These are phyloP conservation scores for Microstegium vimineum DNA, from an alignment of 176 grass and related monocot genomes.

Conservation along the genomic window DNA sequence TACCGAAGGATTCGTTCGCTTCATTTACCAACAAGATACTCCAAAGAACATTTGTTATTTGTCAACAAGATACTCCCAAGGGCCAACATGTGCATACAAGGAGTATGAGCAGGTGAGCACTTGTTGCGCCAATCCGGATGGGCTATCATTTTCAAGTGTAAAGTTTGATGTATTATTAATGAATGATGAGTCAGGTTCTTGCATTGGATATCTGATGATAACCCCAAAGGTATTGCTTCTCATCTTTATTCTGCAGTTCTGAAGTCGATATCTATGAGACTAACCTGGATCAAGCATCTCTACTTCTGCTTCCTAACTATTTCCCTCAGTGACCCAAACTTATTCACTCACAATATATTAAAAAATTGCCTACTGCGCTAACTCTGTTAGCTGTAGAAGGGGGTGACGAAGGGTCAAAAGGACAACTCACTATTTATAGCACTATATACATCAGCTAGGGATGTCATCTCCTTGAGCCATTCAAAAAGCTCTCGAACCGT, in stretches of 20 bases:
- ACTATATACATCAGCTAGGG: conserved; percentile 38
- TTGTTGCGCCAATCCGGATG: neutral
- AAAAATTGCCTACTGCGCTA: conserved; percentile 15
- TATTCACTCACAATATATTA: neutral
- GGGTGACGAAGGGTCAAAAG: neutral
- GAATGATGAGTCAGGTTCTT: neutral
- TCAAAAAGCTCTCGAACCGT: conserved; percentile 57
- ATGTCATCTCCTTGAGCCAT: conserved; percentile 44
- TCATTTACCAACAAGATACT: neutral
- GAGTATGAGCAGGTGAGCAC: neutral
- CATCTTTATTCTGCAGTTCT: neutral
- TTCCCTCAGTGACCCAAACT: conserved; percentile 5
- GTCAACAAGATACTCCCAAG: neutral
- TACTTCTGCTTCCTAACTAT: neutral
- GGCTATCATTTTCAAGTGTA: neutral
- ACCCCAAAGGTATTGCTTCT: neutral
- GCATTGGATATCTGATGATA: neutral
- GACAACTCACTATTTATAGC: conserved; percentile 24
- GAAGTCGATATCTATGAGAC: neutral
- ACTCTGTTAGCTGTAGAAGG: conserved; percentile 20
- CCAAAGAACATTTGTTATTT: neutral
- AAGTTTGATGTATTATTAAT: neutral
- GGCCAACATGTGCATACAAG: neutral
- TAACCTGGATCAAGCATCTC: conserved; percentile 12
- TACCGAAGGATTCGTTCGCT: neutral